These are phyloP conservation scores for Pythium angustatum DNA, from an alignment of 352 stramenopile species.

Conservation along the genomic window DNA sequence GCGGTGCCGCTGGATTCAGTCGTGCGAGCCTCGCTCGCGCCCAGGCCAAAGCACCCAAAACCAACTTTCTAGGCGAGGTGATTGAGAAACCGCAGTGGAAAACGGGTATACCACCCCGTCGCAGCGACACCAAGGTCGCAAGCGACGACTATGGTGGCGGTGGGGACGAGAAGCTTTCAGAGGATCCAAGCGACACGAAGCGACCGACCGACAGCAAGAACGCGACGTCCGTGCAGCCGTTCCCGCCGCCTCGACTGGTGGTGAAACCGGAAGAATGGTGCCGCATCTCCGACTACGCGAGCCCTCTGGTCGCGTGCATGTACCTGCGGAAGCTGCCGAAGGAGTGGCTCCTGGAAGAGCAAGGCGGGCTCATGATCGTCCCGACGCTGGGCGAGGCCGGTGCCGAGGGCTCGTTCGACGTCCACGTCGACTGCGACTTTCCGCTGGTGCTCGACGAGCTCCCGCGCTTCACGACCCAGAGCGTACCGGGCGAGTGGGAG, in stretches of 20 bases:
- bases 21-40: slow-evolving; percentile 43
- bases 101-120: slow-evolving; percentile 22
- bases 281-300: slow-evolving; percentile 60
- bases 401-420: slow-evolving; percentile 71
- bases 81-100: slow-evolving; percentile 52
- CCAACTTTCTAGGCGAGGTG: slow-evolving; percentile 71
- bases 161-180: not conserved
- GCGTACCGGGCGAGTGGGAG: slow-evolving; percentile 78
- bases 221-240: not conserved
- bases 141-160: not conserved
- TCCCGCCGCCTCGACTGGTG: slow-evolving; percentile 63
- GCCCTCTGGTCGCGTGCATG: slow-evolving; percentile 51
- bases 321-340: slow-evolving; percentile 67
- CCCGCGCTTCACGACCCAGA: slow-evolving; percentile 65
- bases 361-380: slow-evolving; percentile 65
- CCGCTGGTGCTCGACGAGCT: slow-evolving; percentile 65
- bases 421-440: slow-evolving; percentile 88
- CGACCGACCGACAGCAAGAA: slow-evolving; percentile 15
- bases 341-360: slow-evolving; percentile 55
- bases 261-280: slow-evolving; percentile 81
- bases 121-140: slow-evolving; percentile 18
- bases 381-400: slow-evolving; percentile 75
- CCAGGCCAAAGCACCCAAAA: slow-evolving; percentile 54
- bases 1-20: slow-evolving; percentile 7
- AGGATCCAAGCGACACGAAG: slow-evolving; percentile 29